These are phyloP conservation scores for Tilletia horrida DNA, from an alignment of 1,284 basidiomycete species.

Conservation along the genomic window DNA sequence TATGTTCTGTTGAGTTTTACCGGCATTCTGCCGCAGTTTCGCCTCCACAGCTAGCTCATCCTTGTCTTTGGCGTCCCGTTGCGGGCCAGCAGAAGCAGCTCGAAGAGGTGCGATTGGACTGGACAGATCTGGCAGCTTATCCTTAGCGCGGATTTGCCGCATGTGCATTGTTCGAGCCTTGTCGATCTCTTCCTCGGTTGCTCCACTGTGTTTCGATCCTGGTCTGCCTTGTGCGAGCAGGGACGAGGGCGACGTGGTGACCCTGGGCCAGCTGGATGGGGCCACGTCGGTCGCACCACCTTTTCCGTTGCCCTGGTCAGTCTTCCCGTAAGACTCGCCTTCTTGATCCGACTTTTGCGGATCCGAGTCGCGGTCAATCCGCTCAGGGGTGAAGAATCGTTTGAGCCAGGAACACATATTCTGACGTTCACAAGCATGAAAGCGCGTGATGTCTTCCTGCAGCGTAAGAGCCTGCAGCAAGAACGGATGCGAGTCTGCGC, in stretches of 20 bases:
- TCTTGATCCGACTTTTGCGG: no score
- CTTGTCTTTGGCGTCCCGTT: no score
- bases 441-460: slow-evolving; percentile 66
- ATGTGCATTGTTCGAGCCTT: not conserved
- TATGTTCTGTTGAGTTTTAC: slow-evolving; percentile 11
- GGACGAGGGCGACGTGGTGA: no score
- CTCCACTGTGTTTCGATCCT: no score
- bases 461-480: slow-evolving; percentile 66
- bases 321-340: no score
- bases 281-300: slow-evolving; percentile 18
- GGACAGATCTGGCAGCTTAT: not conserved
- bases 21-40: no score
- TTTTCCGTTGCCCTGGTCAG: not conserved
- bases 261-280: slow-evolving; percentile 23
- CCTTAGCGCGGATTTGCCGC: not conserved
- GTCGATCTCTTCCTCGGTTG: slow-evolving; percentile 20
- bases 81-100: not conserved
- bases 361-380: no score
- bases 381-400: not conserved
- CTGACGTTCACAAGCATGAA: slow-evolving; percentile 85
- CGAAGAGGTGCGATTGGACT: not conserved
- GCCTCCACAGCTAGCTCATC: not conserved
- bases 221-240: no score
- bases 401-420: slow-evolving; percentile 62
- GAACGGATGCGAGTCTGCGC: slow-evolving; percentile 59